Conservation (phyloP, 2,329 filamentous ascomycete genomes). For the Pseudogymnoascus destructans region DNA sequence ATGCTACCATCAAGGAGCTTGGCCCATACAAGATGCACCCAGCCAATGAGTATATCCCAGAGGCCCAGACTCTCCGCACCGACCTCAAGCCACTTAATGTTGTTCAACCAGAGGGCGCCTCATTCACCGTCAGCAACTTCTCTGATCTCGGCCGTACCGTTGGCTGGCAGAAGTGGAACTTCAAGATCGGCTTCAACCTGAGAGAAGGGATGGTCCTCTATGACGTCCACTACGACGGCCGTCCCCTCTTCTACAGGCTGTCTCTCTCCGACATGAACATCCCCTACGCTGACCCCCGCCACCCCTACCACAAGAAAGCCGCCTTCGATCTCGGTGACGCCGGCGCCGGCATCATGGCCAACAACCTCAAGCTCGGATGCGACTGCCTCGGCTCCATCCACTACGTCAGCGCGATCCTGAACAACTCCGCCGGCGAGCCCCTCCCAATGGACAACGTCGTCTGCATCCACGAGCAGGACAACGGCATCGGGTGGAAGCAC, state of each 20-base stretch:
- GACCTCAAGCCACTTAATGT: constrained; percentile 53
- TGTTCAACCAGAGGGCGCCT: constrained; percentile 50
- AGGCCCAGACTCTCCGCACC: constrained; percentile 44
- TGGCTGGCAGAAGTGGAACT: constrained; percentile 54
- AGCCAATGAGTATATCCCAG: constrained; percentile 51
- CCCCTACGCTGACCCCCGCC: constrained; percentile 48
- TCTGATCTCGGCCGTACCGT: constrained; percentile 41
- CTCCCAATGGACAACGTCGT: constrained; percentile 51
- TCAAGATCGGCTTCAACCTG: constrained; percentile 48
- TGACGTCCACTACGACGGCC: constrained; percentile 48
- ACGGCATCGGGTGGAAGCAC: constrained; percentile 55
- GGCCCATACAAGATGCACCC: constrained; percentile 42
- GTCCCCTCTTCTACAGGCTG: constrained; percentile 54
- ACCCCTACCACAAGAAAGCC: constrained; percentile 55
- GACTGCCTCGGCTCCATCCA: constrained; percentile 60
- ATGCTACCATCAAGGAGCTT: constrained; percentile 42
- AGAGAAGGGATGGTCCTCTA: constrained; percentile 56
- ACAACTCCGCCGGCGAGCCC: constrained; percentile 45
- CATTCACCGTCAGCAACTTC: constrained; percentile 40
- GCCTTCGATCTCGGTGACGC: constrained; percentile 59
- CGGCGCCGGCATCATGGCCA: constrained; percentile 53
- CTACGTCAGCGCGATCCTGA: constrained; percentile 47
- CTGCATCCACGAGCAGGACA: constrained; percentile 59
- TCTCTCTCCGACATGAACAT: constrained; percentile 52
- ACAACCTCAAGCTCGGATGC: constrained; percentile 56